A percentile compares a stretch with the other conserved stretches of the same genome.
Conservation (phyloP, 768 basidiomycete species). For the Lepiota venenata region DNA sequence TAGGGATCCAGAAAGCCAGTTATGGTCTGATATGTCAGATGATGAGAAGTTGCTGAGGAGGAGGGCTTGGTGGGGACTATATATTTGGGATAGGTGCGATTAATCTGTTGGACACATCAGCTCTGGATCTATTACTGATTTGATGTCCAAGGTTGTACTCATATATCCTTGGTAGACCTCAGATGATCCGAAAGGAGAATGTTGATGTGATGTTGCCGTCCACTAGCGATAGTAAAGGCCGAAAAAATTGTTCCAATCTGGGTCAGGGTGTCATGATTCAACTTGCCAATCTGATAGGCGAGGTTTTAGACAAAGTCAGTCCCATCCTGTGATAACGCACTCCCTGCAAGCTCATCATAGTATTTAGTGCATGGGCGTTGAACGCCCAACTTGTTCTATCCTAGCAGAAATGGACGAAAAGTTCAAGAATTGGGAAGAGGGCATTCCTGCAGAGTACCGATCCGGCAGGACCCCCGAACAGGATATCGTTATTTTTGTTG, state of each 20-base stretch:
- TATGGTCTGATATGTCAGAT: slow-evolving; percentile 41
- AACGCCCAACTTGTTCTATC: slow-evolving; percentile 28
- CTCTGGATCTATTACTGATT: slow-evolving; percentile 10
- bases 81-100: slow-evolving; percentile 39
- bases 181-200: slow-evolving; percentile 32
- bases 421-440: slow-evolving; percentile 40
- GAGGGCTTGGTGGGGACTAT: slow-evolving; percentile 42
- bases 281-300: slow-evolving; percentile 35
- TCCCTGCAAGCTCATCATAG: slow-evolving; percentile 11
- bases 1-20: slow-evolving; percentile 36
- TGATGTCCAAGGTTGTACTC: slow-evolving; percentile 34
- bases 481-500: slow-evolving; percentile 23
- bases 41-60: slow-evolving; percentile 38
- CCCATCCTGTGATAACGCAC: not conserved
- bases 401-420: slow-evolving; percentile 41
- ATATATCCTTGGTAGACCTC: slow-evolving; percentile 41
- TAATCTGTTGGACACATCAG: slow-evolving; percentile 2
- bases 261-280: slow-evolving; percentile 35
- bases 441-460: slow-evolving; percentile 36
- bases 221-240: slow-evolving; percentile 26
- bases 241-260: slow-evolving; percentile 30
- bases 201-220: slow-evolving; percentile 35
- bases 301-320: slow-evolving; percentile 38
- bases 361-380: slow-evolving; percentile 33
- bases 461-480: slow-evolving; percentile 21